Conservation (phyloP, 768 basidiomycete genomes). For the Grammothele lineata region DNA sequence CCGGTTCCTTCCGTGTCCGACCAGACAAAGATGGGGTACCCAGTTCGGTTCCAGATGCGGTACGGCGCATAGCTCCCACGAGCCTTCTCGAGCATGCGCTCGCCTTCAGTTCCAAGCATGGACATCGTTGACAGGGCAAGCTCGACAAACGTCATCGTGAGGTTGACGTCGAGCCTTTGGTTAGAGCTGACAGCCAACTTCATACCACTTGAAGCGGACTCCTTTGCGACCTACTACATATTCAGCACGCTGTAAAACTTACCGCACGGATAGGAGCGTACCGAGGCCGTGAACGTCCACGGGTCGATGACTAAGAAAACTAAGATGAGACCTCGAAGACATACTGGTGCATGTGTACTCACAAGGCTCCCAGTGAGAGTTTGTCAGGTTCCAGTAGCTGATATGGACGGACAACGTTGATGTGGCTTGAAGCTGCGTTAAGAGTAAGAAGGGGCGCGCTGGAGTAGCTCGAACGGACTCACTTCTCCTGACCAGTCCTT, state of each 20-base stretch:
- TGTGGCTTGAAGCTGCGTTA: conserved; percentile 69
- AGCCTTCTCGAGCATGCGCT: conserved; percentile 65
- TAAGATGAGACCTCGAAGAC: not conserved
- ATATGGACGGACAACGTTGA: conserved; percentile 79
- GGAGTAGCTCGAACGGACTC: conserved; percentile 15
- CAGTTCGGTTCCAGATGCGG: conserved; percentile 86
- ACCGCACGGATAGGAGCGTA: conserved; percentile 27
- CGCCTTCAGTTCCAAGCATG: conserved; percentile 72
- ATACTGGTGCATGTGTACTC: conserved; percentile 23
- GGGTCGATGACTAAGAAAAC: conserved; percentile 78
- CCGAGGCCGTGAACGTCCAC: conserved; percentile 81
- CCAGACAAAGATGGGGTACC: conserved; percentile 82
- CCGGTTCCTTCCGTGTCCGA: conserved; percentile 64
- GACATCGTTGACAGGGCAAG: conserved; percentile 70
- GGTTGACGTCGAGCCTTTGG: conserved; percentile 85
- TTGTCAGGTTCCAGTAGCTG: conserved; percentile 94
- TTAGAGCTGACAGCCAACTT: conserved; percentile 63
- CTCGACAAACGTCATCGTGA: conserved; percentile 89
- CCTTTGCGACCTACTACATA: conserved; percentile 47
- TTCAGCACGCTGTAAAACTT: not conserved
- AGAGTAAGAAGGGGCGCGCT: not conserved
- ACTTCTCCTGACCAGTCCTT: conserved; percentile 96
- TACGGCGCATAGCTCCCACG: conserved; percentile 93
- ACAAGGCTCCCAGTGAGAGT: conserved; percentile 98
- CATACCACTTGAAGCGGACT: conserved; percentile 45